Percentiles rank a stretch among this genome's conserved stretches.
Conservation (phyloP, 73 alveolate species). For the Paramecium tetraurelia region DNA sequence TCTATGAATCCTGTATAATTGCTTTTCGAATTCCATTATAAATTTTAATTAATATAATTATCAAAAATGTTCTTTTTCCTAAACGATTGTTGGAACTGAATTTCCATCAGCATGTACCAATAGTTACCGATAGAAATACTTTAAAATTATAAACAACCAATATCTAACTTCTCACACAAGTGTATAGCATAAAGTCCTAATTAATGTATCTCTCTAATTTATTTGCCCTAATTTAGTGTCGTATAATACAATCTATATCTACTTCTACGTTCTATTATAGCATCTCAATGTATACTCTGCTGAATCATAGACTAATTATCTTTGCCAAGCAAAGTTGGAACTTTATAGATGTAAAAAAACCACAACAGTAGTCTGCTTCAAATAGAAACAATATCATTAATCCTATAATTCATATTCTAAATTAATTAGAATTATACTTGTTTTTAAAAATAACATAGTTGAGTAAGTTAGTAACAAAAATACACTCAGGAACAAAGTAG, state of each 20-base stretch:
- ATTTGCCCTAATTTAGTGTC: neutral
- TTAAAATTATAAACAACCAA: neutral
- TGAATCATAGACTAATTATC: slow-evolving; percentile 4
- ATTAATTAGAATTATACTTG: neutral
- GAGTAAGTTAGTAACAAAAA: neutral
- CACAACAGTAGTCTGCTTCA: neutral
- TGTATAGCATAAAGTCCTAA: slow-evolving; percentile 53
- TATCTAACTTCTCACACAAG: slow-evolving; percentile 26
- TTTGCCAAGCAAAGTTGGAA: slow-evolving; percentile 43
- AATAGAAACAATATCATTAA: neutral
- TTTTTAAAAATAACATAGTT: neutral
- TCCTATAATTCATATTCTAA: slow-evolving; percentile 41
- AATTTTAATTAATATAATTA: neutral
- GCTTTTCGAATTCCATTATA: slow-evolving; percentile 29
- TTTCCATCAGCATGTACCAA: neutral
- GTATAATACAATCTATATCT: neutral
- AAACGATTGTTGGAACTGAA: neutral
- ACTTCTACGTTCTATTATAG: neutral
- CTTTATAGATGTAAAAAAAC: neutral
- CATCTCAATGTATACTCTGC: neutral
- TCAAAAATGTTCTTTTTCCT: neutral
- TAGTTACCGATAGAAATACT: neutral
- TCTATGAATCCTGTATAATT: neutral
- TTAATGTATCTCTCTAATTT: neutral
- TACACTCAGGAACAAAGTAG: slow-evolving; percentile 33